Evolutionary conservation across 176 grass and related monocot genomes (phyloP).

Genomic region (Leersia perrieri): DNA sequence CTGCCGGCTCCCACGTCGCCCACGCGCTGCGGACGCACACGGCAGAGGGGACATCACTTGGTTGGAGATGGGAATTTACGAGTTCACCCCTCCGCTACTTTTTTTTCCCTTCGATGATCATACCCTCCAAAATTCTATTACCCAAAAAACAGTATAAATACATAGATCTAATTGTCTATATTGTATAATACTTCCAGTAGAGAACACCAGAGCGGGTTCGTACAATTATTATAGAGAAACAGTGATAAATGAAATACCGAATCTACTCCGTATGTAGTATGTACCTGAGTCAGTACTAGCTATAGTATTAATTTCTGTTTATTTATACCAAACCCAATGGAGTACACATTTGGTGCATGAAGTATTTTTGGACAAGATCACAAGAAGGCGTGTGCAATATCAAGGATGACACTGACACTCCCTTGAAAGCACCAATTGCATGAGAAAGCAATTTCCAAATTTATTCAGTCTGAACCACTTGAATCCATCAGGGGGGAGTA

Average conservation of each 20-base stretch:
- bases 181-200: too few species aligned
- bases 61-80: too few species aligned
- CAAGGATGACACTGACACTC: conserved; percentile 1
- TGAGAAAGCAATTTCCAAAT: background rate
- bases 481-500: conserved; percentile 4
- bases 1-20: too few species aligned
- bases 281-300: background rate
- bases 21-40: too few species aligned
- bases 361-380: background rate
- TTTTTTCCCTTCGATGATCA: too few species aligned
- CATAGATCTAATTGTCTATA: too few species aligned
- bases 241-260: background rate
- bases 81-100: too few species aligned
- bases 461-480: conserved; percentile 15
- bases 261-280: too few species aligned
- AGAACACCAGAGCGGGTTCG: too few species aligned
- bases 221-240: background rate
- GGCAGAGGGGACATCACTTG: too few species aligned
- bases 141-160: too few species aligned
- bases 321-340: background rate
- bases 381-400: background rate
- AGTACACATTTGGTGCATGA: background rate
- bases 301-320: background rate
- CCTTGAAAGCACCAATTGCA: background rate
- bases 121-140: too few species aligned